Percentiles rank a stretch among this genome's conserved stretches.
Evolutionary conservation across 768 basidiomycete species (phyloP).

Genomic region (Rhizopogon vinicolor): DNA sequence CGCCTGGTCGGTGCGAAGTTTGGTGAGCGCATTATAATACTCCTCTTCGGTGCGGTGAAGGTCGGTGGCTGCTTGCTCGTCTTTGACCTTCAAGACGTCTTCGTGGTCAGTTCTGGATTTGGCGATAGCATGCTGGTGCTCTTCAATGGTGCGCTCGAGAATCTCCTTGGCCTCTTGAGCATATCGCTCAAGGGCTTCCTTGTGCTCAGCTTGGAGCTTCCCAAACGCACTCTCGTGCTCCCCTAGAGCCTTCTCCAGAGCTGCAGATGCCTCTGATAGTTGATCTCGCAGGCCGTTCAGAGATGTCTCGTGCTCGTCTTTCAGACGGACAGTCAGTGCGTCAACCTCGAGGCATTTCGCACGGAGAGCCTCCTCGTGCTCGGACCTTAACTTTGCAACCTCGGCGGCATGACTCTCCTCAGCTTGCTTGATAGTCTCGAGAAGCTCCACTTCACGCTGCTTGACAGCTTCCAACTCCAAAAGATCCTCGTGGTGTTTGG

Average conservation of each 20-base stretch:
- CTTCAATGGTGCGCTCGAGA: slow-evolving; percentile 43
- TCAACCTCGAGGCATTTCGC: slow-evolving; percentile 39
- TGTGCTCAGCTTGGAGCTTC: slow-evolving; percentile 49
- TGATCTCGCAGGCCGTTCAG: slow-evolving; percentile 37
- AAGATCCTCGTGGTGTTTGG: slow-evolving; percentile 52
- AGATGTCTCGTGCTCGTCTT: slow-evolving; percentile 43
- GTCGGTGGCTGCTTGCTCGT: slow-evolving; percentile 49
- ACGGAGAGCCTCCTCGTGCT: slow-evolving; percentile 41
- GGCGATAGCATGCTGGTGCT: slow-evolving; percentile 49
- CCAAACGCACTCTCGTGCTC: slow-evolving; percentile 61
- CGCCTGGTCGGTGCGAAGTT: slow-evolving; percentile 69
- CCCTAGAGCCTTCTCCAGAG: slow-evolving; percentile 44
- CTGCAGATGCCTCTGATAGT: slow-evolving; percentile 35
- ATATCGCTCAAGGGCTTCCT: slow-evolving; percentile 46
- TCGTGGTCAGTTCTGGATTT: slow-evolving; percentile 51
- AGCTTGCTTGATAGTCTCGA: slow-evolving; percentile 44
- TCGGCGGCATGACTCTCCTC: slow-evolving; percentile 44
- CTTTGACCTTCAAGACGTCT: slow-evolving; percentile 53
- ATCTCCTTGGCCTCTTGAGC: slow-evolving; percentile 50
- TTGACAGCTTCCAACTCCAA: slow-evolving; percentile 49
- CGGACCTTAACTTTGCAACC: slow-evolving; percentile 40
- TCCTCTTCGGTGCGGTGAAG: slow-evolving; percentile 74
- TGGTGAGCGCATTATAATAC: slow-evolving; percentile 76
- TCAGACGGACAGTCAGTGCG: slow-evolving; percentile 38
- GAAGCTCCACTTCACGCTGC: slow-evolving; percentile 51